Conservation (phyloP, 495 filamentous ascomycete genomes). For the Pyrenula massariospora region DNA sequence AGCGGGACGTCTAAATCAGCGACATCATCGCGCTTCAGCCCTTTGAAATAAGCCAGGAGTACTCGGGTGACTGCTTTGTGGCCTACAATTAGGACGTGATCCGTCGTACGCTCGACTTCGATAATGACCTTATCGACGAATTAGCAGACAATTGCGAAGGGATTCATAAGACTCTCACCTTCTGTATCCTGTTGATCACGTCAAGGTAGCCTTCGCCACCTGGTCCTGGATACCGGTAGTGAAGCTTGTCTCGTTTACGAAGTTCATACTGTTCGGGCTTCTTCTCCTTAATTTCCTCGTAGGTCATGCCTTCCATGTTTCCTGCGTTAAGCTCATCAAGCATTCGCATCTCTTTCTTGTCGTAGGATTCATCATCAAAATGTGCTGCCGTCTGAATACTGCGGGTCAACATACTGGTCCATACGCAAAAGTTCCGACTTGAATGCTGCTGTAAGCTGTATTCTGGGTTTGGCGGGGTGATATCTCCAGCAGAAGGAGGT, state of each 20-base stretch:
- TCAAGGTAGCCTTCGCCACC: conserved; percentile 95
- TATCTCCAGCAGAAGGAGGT: conserved; percentile 77
- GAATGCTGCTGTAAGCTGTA: conserved; percentile 36
- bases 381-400: conserved; percentile 72
- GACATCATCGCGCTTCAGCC: conserved; percentile 77
- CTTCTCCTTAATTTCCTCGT: conserved; percentile 67
- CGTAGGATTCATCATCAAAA: conserved; percentile 95
- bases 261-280: conserved; percentile 67
- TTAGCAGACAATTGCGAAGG: no score
- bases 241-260: conserved; percentile 71
- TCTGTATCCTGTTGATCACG: conserved; percentile 87
- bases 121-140: no score
- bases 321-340: conserved; percentile 93
- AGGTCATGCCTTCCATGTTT: conserved; percentile 86
- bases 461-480: conserved; percentile 88
- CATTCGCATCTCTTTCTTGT: conserved; percentile 96
- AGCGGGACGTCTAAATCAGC: conserved; percentile 87
- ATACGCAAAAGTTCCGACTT: conserved; percentile 87
- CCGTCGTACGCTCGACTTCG: conserved; percentile 91
- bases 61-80: conserved; percentile 87
- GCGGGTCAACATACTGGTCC: conserved; percentile 92
- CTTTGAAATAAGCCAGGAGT: conserved; percentile 90
- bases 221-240: conserved; percentile 87
- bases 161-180: no score
- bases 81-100: conserved; percentile 82